Percentiles rank a stretch among this genome's conserved stretches.
phyloP scores from a whole-genome alignment of 768 basidiomycete genomes.

The Hysterangium stoloniferum region DNA sequence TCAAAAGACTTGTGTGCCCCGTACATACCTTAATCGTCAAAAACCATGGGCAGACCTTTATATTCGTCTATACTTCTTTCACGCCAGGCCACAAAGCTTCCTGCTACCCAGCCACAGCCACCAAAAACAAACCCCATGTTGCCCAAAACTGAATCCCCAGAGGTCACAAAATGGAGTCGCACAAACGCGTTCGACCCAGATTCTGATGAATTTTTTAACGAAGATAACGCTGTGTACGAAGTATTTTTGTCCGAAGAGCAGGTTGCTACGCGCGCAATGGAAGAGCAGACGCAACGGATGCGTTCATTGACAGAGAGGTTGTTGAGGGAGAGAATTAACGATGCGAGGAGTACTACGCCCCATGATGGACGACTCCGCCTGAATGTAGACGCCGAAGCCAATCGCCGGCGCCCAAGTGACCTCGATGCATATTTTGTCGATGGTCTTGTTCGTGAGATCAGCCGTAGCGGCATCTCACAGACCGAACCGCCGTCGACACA shows the following conservation, averaged over 20 bases:
- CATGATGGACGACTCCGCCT: background rate
- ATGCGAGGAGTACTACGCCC: background rate
- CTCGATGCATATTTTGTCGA: background rate
- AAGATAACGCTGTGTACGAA: constrained; percentile 54
- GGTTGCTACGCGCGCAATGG: constrained; percentile 6
- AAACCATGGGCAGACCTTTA: constrained; percentile 12
- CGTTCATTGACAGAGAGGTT: background rate
- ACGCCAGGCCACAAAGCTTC: background rate
- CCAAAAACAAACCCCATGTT: background rate
- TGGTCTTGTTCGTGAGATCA: background rate
- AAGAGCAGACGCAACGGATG: background rate
- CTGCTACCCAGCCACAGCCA: constrained; percentile 5
- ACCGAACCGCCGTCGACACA: background rate
- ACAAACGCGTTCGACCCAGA: constrained; percentile 71
- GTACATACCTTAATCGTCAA: constrained; percentile 10
- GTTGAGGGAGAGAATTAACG: background rate
- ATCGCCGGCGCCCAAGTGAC: too few relatives aligned
- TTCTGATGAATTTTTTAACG: constrained; percentile 66
- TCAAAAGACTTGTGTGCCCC: constrained; percentile 8
- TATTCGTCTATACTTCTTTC: constrained; percentile 5
- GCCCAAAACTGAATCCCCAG: constrained; percentile 33
- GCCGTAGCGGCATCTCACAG: background rate
- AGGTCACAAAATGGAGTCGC: constrained; percentile 53
- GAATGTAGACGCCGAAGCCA: background rate
- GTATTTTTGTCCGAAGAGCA: constrained; percentile 39